These are phyloP conservation scores for Entoloma clypeatum DNA, from an alignment of 1,284 basidiomycete species.

Conservation along the genomic window DNA sequence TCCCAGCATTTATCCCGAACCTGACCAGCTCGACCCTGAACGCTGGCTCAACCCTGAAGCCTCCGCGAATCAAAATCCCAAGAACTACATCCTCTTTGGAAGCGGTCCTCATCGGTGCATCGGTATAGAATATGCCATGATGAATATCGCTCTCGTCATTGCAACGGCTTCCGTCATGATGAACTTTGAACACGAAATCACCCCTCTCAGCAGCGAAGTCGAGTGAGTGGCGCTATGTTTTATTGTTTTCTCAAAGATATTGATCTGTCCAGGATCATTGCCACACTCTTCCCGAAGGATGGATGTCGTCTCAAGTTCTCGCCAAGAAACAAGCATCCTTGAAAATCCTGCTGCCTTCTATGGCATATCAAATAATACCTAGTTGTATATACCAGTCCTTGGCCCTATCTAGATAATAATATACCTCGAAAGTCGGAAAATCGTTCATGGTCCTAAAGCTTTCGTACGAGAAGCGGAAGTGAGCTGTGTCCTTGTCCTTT, in stretches of 20 bases:
- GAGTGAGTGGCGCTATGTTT: slow-evolving; percentile 55
- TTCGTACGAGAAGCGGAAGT: slow-evolving; percentile 48
- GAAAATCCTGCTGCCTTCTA: slow-evolving; percentile 1
- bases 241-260: slow-evolving; percentile 8
- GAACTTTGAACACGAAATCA: slow-evolving; percentile 88
- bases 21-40: slow-evolving; percentile 83
- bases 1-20: slow-evolving; percentile 82
- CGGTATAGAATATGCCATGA: slow-evolving; percentile 87
- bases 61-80: slow-evolving; percentile 80
- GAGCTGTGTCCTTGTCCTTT: slow-evolving; percentile 48
- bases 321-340: slow-evolving; percentile 37
- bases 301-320: slow-evolving; percentile 80
- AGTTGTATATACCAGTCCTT: slow-evolving; percentile 2
- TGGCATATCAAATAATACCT: slow-evolving; percentile 2
- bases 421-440: neutral
- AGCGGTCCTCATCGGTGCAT: slow-evolving; percentile 94
- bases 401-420: neutral
- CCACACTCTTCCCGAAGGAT: slow-evolving; percentile 95
- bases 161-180: slow-evolving; percentile 82
- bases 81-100: slow-evolving; percentile 97
- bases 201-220: slow-evolving; percentile 78
- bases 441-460: slow-evolving; percentile 25
- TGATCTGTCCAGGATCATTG: slow-evolving; percentile 63
- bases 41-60: slow-evolving; percentile 89
- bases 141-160: slow-evolving; percentile 88